A percentile compares a stretch with the other conserved stretches of the same genome.
Conservation (phyloP, 2,329 filamentous ascomycete species). For the Colletotrichum coccodes region DNA sequence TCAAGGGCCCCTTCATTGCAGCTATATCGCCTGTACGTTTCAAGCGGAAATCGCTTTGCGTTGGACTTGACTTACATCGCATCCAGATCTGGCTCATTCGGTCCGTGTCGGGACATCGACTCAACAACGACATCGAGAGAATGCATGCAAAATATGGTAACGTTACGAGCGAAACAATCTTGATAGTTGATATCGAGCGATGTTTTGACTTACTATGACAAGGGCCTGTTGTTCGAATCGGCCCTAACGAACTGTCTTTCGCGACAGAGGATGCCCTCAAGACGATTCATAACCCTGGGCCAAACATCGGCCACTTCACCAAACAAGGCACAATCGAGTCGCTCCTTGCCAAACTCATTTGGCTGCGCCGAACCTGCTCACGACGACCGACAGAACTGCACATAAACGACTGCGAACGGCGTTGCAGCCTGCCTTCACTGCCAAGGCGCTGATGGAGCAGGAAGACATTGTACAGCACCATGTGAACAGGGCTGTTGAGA, state of each 20-base stretch:
- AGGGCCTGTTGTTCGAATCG: slow-evolving; percentile 19
- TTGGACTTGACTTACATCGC: no score
- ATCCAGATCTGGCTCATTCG: slow-evolving; percentile 22
- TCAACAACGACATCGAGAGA: slow-evolving; percentile 20
- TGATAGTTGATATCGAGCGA: no score
- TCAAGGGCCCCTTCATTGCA: slow-evolving; percentile 8
- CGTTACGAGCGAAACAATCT: no score
- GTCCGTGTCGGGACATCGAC: slow-evolving; percentile 1
- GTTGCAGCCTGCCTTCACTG: slow-evolving; percentile 15
- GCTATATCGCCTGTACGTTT: not conserved
- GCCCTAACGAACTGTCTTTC: slow-evolving; percentile 15
- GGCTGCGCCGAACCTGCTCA: slow-evolving; percentile 15
- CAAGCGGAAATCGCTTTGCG: no score
- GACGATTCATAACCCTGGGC: slow-evolving; percentile 10
- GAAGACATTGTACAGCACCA: slow-evolving; percentile 21
- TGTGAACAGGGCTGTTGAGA: not conserved
- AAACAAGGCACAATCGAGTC: slow-evolving; percentile 14
- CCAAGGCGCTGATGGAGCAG: slow-evolving; percentile 20
- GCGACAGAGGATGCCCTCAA: slow-evolving; percentile 16
- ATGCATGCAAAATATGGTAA: slow-evolving; percentile 13
- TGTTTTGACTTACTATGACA: accelerated
- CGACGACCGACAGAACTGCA: not conserved
- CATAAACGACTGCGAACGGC: slow-evolving; percentile 11
- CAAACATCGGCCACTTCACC: slow-evolving; percentile 5
- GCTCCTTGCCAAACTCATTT: slow-evolving; percentile 6